These are phyloP conservation scores for Phylloporus sp. DNA, from an alignment of 768 basidiomycete species.

Conservation along the genomic window DNA sequence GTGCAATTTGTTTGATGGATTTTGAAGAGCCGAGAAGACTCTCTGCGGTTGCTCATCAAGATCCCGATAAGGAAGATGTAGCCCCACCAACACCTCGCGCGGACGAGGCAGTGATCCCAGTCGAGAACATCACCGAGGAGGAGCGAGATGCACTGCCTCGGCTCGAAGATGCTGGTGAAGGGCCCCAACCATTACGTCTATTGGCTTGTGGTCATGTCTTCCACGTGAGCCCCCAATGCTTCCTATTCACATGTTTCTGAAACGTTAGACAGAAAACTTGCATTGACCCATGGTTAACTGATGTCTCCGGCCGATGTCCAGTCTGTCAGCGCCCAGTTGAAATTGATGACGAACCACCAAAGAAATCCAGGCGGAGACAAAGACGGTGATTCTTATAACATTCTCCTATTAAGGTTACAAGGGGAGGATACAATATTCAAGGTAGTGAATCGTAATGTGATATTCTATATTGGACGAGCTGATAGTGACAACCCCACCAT, in stretches of 20 bases:
- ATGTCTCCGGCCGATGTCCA: slow-evolving; percentile 85
- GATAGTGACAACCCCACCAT: slow-evolving; percentile 19
- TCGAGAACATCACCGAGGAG: slow-evolving; percentile 39
- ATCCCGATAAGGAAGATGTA: slow-evolving; percentile 23
- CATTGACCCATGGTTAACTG: slow-evolving; percentile 83
- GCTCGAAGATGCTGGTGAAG: slow-evolving; percentile 70
- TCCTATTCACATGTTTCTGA: neutral
- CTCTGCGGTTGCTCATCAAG: slow-evolving; percentile 24
- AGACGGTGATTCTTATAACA: slow-evolving; percentile 15
- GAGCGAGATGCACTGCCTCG: slow-evolving; percentile 42
- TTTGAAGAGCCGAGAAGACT: slow-evolving; percentile 66
- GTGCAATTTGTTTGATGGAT: slow-evolving; percentile 82
- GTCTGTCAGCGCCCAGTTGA: slow-evolving; percentile 78
- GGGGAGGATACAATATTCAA: slow-evolving; percentile 26
- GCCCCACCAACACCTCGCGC: slow-evolving; percentile 9
- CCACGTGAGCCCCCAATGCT: slow-evolving; percentile 55
- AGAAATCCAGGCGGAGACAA: slow-evolving; percentile 27
- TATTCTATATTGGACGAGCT: slow-evolving; percentile 29
- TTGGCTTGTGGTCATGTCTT: slow-evolving; percentile 84
- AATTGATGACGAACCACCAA: slow-evolving; percentile 35
- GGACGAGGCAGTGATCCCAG: slow-evolving; percentile 28
- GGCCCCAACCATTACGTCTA: slow-evolving; percentile 71
- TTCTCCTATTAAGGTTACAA: slow-evolving; percentile 2
- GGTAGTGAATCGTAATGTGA: slow-evolving; percentile 28
- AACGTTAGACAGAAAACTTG: slow-evolving; percentile 64